These are phyloP conservation scores for Russula olivacea DNA, from an alignment of 768 basidiomycete genomes.

Conservation along the genomic window DNA sequence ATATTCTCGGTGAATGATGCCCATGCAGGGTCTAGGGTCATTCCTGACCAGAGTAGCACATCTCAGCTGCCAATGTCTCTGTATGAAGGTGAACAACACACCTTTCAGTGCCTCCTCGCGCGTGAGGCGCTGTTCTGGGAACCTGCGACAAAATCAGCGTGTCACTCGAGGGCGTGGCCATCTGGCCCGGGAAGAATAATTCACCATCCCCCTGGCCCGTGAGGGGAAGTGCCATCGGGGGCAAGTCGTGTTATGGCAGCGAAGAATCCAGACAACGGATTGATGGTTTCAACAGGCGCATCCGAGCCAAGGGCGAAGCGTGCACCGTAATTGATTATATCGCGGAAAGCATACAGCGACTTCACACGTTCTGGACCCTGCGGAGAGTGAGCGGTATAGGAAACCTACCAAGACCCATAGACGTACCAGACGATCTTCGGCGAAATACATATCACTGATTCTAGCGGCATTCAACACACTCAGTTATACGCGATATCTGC, in stretches of 20 bases:
- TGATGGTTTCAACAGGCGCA: constrained; percentile 83
- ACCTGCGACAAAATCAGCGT: constrained; percentile 43
- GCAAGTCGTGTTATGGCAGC: constrained; percentile 80
- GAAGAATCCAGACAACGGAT: constrained; percentile 80
- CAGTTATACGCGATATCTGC: constrained; percentile 1
- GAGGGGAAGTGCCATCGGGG: constrained; percentile 66
- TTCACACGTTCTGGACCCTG: constrained; percentile 82
- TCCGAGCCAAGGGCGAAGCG: constrained; percentile 80
- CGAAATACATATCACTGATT: constrained; percentile 87
- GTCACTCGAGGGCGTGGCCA: neutral
- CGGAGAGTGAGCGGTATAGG: constrained; percentile 11
- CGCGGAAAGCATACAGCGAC: constrained; percentile 81
- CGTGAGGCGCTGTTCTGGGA: constrained; percentile 71
- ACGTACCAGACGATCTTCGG: constrained; percentile 69
- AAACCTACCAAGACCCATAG: neutral
- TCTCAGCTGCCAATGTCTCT: neutral
- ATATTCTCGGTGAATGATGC: constrained; percentile 72
- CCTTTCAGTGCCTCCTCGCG: constrained; percentile 73
- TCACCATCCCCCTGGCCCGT: constrained; percentile 80
- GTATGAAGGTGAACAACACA: constrained; percentile 26
- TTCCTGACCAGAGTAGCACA: constrained; percentile 41
- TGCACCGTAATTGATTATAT: constrained; percentile 57
- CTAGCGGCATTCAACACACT: constrained; percentile 33
- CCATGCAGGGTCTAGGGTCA: constrained; percentile 84
- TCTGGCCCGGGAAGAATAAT: constrained; percentile 24